These are phyloP conservation scores for Metschnikowia cubensis DNA, from an alignment of 805 yeast genomes.

Conservation along the genomic window DNA sequence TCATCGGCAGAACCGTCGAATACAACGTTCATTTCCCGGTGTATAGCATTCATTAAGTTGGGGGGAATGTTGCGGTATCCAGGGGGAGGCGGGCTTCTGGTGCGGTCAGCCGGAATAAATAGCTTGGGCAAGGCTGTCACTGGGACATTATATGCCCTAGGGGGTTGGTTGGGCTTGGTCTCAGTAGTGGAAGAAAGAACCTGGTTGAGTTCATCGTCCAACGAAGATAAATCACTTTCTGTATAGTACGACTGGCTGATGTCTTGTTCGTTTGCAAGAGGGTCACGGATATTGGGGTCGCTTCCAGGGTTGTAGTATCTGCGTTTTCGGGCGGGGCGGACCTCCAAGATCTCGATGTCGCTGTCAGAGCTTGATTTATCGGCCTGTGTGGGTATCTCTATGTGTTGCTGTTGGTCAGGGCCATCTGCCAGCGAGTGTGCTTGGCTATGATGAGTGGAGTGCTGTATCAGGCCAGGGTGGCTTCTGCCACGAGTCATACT, in stretches of 20 bases:
- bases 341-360: constrained; percentile 18
- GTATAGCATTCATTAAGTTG: constrained; percentile 26
- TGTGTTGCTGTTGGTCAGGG: neutral
- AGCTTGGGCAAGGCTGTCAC: constrained; percentile 6
- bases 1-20: constrained; percentile 20
- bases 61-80: constrained; percentile 27
- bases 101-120: constrained; percentile 7
- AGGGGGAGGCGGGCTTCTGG: constrained; percentile 15
- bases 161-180: neutral
- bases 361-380: constrained; percentile 7
- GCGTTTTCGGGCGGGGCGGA: constrained; percentile 3
- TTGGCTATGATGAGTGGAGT: neutral
- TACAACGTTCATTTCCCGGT: constrained; percentile 23
- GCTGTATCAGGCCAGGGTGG: neutral
- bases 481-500: no score
- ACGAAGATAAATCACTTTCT: constrained; percentile 14
- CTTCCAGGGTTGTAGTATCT: neutral
- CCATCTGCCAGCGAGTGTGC: neutral
- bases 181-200: constrained; percentile 6
- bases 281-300: neutral
- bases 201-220: constrained; percentile 14
- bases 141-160: neutral
- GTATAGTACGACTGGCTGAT: constrained; percentile 1
- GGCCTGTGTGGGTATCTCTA: neutral
- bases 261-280: neutral